Conservation (phyloP, 495 filamentous ascomycete genomes). For the Xylaria scruposa region DNA sequence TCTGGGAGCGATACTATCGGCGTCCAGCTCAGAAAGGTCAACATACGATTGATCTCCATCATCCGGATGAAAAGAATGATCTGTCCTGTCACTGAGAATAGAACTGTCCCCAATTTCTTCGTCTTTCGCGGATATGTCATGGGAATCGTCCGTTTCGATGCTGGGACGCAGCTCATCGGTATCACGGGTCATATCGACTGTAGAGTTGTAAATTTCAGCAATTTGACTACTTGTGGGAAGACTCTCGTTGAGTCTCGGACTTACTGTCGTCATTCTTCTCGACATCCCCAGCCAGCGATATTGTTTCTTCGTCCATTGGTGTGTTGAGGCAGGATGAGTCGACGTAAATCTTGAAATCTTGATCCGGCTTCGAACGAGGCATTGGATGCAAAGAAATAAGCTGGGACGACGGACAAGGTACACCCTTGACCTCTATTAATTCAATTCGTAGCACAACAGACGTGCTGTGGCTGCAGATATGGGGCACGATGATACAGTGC, state of each 20-base stretch:
- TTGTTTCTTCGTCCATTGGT: constrained; percentile 41
- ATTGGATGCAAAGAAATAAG: constrained; percentile 27
- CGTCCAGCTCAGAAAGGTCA: not conserved
- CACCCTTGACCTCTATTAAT: constrained; percentile 16
- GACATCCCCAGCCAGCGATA: constrained; percentile 26
- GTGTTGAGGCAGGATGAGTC: constrained; percentile 49
- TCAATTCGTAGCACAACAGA: constrained; percentile 22
- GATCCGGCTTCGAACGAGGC: constrained; percentile 37
- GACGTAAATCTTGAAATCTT: constrained; percentile 53
- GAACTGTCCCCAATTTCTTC: constrained; percentile 18
- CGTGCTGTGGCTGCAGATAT: not conserved
- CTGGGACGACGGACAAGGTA: not conserved
- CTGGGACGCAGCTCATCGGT: constrained; percentile 10
- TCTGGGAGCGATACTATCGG: constrained; percentile 28
- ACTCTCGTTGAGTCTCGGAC: not conserved
- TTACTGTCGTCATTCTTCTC: not conserved
- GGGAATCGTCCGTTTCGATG: constrained; percentile 13
- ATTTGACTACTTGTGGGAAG: not conserved
- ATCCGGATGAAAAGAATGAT: constrained; percentile 14
- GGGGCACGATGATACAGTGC: not conserved
- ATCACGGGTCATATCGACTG: not conserved
- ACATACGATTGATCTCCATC: constrained; percentile 24
- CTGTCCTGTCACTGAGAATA: constrained; percentile 15
- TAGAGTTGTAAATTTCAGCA: too few relatives aligned
- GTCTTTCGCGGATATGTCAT: not conserved